Base-by-base conservation (phyloP, 2,329 filamentous ascomycete species). In the Helicocarpus griseus region DNA sequence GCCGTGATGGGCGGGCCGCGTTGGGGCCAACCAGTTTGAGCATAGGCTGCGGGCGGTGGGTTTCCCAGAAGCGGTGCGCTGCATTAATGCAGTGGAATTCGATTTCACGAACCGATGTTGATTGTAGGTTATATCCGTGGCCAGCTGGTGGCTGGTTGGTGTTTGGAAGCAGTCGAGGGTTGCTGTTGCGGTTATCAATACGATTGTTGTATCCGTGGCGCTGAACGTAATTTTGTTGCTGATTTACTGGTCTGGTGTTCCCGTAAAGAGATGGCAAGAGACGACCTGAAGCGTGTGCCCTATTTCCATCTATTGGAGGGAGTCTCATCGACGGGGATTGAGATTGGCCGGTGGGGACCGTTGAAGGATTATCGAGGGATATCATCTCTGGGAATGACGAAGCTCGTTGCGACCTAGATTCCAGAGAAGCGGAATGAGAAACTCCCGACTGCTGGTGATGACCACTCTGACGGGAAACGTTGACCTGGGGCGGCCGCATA, bases 21-120 rank as follows among this genome's bases (percentile, higher is more conserved):
- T 50, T 50, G 7, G 50, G 50, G 17, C 39, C 7, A 13, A 22
- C 9, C 14, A 48, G 43, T 9, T 13, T n/a, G 19, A 52, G 17
- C 28, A 39, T 21, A 7, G 43, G 43, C 24, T 21, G 22, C 11
- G 50, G 43, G 11, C 50, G 50, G 26, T 48, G 33, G 19, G 22
- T 33, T 24, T 52, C 24, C 50, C 43, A 52, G 24, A 39, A 52
- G 36, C 31, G 36, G 5, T 29, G 50, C 22, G 50, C 50, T 6
- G 50, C 50, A 26, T 17, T 19, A 6, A 40, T 40, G 35, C 43
- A 52, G 21, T 40, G 50, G 19, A 48, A 26, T 31, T 47, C 43
- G 22, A 52, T 28, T 36, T 36, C 19, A 11, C 31, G 19, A 29
- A 51, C 14, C 14, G 22, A 36, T n/a, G 19, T 24, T 38, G 33